Base-by-base conservation (phyloP, 1,284 basidiomycete genomes). In the Sphagnurus paluster region DNA sequence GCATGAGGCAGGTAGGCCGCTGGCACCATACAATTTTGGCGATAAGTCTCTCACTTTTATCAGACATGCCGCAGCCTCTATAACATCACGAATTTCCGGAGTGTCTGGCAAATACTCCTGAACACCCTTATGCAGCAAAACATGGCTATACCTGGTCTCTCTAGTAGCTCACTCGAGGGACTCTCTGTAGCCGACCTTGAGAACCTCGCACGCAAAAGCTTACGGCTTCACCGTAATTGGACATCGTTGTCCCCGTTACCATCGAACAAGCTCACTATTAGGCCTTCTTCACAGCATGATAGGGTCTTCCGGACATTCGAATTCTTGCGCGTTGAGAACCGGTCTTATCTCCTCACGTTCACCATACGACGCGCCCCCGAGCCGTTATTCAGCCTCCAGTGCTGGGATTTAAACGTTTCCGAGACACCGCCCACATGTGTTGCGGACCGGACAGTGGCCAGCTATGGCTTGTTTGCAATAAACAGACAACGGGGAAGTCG, bases 91-190 rank as follows among this genome's bases (percentile, higher is more conserved):
- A 69, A 66, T 17, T 57, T 72, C 2, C 76, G 73, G 16, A 64
- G 68, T 36, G 66, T 84, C 24, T 85, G 82, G 82, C 59, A 68
- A 13, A 48, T 64, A 11, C 66, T 79, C 13, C 59, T 84, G 23
- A 65, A 63, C 13, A 60, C 48, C 20, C 65, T 74, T 43, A 63
- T 80, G 33, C 61, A 67, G 7, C 54, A 63, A n/a, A 63, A 69
- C 46, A 60, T 82, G 16, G 81, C 83, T 4, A 61, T 74, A 21
- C 79, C 77, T 2, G 55, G 67, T 10, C 56, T 74, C 10, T 40
- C 50, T 6, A 49, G 56, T 11, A 52, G 54, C 20, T 23, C 57
- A 14, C 45, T 77, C 9, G 60, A 66, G 0, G 51, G 53, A 1
- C 61, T 82, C 10, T 59, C 65, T 2, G 57, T 74, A 0, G 20